Percentiles rank a stretch among this genome's conserved stretches.
Conservation (phyloP, 345 rosid species). For the Salix caprea region DNA sequence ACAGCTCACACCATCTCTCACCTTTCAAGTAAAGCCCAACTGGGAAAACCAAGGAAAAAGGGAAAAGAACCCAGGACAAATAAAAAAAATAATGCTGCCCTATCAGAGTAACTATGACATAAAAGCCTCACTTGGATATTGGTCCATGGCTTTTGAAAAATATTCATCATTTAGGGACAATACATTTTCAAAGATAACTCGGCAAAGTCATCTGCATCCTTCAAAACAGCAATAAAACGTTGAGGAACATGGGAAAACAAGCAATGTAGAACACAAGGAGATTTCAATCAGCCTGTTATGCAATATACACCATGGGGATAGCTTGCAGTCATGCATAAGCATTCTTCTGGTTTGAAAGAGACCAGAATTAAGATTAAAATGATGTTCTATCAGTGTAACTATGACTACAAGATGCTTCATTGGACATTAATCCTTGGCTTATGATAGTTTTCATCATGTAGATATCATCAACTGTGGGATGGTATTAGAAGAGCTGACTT, state of each 20-base stretch:
- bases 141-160: constrained; percentile 31
- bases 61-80: background rate
- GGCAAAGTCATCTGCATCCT: background rate
- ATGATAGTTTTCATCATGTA: constrained; percentile 28
- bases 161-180: constrained; percentile 27
- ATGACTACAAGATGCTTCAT: constrained; percentile 39
- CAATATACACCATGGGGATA: background rate
- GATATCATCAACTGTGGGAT: constrained; percentile 6
- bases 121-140: constrained; percentile 35
- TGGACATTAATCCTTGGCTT: constrained; percentile 30
- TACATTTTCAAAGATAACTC: background rate
- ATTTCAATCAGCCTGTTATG: background rate
- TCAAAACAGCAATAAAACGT: background rate
- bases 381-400: constrained; percentile 39
- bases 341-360: background rate
- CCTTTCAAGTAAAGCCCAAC: background rate
- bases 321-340: background rate
- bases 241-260: background rate
- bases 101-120: constrained; percentile 50
- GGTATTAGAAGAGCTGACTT: background rate
- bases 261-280: background rate
- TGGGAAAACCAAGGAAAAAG: no score
- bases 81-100: background rate
- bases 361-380: background rate
- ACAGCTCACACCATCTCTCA: no score